Conservation (phyloP, 345 rosid species). For the Euphorbia pulcherrima region DNA sequence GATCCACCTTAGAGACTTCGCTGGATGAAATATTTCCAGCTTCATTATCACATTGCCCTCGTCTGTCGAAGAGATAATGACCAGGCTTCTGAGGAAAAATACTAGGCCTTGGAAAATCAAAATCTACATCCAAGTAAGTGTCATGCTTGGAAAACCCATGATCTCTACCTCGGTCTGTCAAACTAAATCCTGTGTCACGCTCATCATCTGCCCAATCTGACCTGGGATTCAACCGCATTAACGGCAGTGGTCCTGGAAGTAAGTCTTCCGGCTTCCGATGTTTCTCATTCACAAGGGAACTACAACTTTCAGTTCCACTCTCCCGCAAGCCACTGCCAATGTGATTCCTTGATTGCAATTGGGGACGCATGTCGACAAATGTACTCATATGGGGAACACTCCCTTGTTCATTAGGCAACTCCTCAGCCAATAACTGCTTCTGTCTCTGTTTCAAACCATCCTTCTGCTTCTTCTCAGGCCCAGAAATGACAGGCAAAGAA, state of each 20-base stretch:
- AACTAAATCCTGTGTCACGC: conserved; percentile 80
- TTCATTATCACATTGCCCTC: conserved; percentile 63
- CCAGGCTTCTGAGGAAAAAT: conserved; percentile 56
- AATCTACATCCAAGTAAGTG: conserved; percentile 68
- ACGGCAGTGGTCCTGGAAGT: conserved; percentile 66
- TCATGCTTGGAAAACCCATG: conserved; percentile 56
- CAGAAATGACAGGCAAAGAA: conserved; percentile 50
- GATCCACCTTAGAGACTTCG: conserved; percentile 49
- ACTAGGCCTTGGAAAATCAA: conserved; percentile 63
- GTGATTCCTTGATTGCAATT: conserved; percentile 43
- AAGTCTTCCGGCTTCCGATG: conserved; percentile 54
- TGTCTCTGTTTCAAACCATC: conserved; percentile 62
- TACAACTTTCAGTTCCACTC: conserved; percentile 30
- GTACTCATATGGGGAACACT: conserved; percentile 33
- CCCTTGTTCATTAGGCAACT: conserved; percentile 37
- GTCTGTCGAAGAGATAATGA: conserved; percentile 44
- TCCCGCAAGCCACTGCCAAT: conserved; percentile 37
- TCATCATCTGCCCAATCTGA: conserved; percentile 99
- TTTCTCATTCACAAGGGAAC: conserved; percentile 42
- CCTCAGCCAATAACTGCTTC: conserved; percentile 51
- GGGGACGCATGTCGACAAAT: conserved; percentile 61
- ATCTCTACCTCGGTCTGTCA: conserved; percentile 59
- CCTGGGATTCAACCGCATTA: conserved; percentile 73
- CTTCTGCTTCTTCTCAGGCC: conserved; percentile 63
- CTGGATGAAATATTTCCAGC: conserved; percentile 52